A percentile compares a stretch with the other conserved stretches of the same genome.
Evolutionary conservation across 2,329 filamentous ascomycete species (phyloP).

Genomic region (Hirsutella minnesotensis): DNA sequence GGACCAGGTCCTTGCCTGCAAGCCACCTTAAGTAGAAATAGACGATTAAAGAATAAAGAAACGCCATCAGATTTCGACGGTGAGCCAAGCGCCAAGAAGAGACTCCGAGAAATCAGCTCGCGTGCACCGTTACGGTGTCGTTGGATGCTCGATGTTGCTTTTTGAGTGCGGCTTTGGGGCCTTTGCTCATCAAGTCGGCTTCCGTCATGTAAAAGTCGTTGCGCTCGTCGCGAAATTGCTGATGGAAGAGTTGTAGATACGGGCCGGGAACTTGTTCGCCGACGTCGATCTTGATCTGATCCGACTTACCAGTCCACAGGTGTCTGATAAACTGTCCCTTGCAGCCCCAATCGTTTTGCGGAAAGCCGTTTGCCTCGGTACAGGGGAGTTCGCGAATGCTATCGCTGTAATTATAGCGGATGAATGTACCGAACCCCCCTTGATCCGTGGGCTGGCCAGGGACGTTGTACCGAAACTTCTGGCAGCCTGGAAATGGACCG

Average conservation of each 20-base stretch:
- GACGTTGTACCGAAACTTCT: slow-evolving; percentile 22
- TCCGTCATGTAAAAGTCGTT: slow-evolving; percentile 22
- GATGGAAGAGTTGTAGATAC: slow-evolving; percentile 23
- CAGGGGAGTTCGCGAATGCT: slow-evolving; percentile 28
- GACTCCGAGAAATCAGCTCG: not conserved
- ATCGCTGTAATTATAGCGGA: slow-evolving; percentile 28
- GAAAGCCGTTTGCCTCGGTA: slow-evolving; percentile 31
- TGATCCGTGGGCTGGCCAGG: slow-evolving; percentile 28
- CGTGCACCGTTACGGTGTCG: not conserved
- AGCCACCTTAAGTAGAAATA: not conserved
- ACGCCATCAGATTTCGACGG: not conserved
- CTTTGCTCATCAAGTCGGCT: slow-evolving; percentile 18
- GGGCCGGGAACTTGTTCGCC: slow-evolving; percentile 24
- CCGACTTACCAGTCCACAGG: slow-evolving; percentile 29
- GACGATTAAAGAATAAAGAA: not conserved
- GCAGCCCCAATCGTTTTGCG: slow-evolving; percentile 24
- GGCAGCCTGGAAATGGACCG: slow-evolving; percentile 25
- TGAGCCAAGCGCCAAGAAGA: not conserved
- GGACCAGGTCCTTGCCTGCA: too few species aligned
- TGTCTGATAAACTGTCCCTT: slow-evolving; percentile 29
- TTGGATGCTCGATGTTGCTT: not conserved
- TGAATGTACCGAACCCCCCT: slow-evolving; percentile 30
- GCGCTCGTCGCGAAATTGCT: slow-evolving; percentile 21
- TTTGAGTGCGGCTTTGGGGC: slow-evolving; percentile 4
- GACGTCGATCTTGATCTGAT: slow-evolving; percentile 26